These are phyloP conservation scores for Podospora sp. DNA, from an alignment of 495 filamentous ascomycete genomes.

Conservation along the genomic window DNA sequence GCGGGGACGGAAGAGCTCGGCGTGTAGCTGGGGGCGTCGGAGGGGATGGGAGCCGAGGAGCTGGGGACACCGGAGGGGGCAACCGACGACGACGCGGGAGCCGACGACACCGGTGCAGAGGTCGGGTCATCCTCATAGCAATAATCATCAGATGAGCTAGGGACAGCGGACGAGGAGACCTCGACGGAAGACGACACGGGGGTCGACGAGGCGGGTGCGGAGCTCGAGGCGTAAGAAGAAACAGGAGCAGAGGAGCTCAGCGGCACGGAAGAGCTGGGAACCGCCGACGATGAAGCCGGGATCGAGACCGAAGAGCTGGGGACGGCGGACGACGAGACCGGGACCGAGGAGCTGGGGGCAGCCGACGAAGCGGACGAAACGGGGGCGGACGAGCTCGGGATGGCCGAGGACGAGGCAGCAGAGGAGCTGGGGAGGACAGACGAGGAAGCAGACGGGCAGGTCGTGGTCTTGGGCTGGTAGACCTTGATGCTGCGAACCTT, in stretches of 20 bases:
- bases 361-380: constrained; percentile 28
- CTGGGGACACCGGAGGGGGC: constrained; percentile 36
- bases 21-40: no score
- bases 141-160: constrained; percentile 12
- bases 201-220: background rate
- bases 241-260: constrained; percentile 10
- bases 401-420: constrained; percentile 54
- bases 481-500: constrained; percentile 40
- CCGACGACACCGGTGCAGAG: background rate
- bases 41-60: no score
- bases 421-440: constrained; percentile 24
- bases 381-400: constrained; percentile 37
- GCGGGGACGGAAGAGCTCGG: constrained; percentile 25
- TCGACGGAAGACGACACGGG: no score
- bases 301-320: constrained; percentile 46
- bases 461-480: constrained; percentile 40
- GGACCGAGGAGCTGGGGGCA: background rate
- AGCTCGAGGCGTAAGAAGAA: background rate
- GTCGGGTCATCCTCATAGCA: background rate
- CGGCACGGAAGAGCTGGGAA: background rate
- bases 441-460: constrained; percentile 35
- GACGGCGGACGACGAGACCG: background rate
- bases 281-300: constrained; percentile 42
- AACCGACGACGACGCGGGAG: constrained; percentile 5
- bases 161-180: constrained; percentile 19